A percentile compares a stretch with the other conserved stretches of the same genome.
phyloP scores from a whole-genome alignment of 1,284 basidiomycete species.

The Rhodotorula mucilaginosa region DNA sequence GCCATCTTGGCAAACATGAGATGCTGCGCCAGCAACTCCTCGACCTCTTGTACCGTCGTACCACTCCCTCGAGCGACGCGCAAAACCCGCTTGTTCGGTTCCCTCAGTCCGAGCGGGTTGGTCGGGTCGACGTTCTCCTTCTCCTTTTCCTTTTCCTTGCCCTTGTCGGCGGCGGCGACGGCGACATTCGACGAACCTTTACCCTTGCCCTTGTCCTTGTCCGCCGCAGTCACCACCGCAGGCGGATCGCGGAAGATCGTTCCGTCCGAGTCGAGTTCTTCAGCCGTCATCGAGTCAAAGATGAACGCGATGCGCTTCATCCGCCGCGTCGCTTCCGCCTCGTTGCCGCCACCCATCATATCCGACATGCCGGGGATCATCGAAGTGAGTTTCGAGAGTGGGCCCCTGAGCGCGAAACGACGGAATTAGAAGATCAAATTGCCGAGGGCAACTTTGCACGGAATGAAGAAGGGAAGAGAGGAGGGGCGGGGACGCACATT shows the following conservation, averaged over 20 bases:
- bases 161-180: slow-evolving; percentile 31
- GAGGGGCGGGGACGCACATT: slow-evolving; percentile 62
- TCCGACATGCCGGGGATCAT: slow-evolving; percentile 98
- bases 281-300: slow-evolving; percentile 93
- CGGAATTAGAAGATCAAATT: too few relatives aligned
- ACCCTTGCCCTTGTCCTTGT: slow-evolving; percentile 31
- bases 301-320: slow-evolving; percentile 99
- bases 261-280: slow-evolving; percentile 95
- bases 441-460: too few relatives aligned
- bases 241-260: slow-evolving; percentile 61
- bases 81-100: slow-evolving; percentile 72
- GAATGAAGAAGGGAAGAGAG: neutral
- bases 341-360: slow-evolving; percentile 72
- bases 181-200: too few relatives aligned
- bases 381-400: slow-evolving; percentile 93
- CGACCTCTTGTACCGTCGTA: slow-evolving; percentile 94
- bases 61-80: slow-evolving; percentile 91
- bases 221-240: neutral
- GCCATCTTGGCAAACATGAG: slow-evolving; percentile 98
- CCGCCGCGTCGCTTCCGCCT: slow-evolving; percentile 75
- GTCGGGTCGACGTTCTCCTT: slow-evolving; percentile 5
- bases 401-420: slow-evolving; percentile 64
- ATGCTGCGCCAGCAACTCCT: slow-evolving; percentile 91
- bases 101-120: slow-evolving; percentile 33
- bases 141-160: slow-evolving; percentile 26